These are phyloP conservation scores for Buxus sempervirens DNA, from an alignment of 164 flowering plant species.

Conservation along the genomic window DNA sequence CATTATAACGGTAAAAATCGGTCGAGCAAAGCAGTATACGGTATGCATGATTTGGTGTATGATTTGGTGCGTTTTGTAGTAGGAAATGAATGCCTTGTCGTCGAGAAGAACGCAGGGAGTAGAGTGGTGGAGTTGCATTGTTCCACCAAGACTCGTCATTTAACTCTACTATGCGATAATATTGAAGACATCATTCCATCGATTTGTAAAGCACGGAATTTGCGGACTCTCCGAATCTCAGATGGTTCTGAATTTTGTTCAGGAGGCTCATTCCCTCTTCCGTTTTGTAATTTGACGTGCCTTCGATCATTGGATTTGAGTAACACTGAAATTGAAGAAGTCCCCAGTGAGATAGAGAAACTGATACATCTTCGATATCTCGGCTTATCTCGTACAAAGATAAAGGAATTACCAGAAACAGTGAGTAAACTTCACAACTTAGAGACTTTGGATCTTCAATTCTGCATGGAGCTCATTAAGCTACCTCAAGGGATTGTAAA, in stretches of 20 bases:
- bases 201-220: not conserved
- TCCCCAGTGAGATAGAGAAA: not conserved
- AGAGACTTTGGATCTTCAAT: not conserved
- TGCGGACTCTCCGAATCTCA: not conserved
- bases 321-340: not conserved
- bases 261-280: not conserved
- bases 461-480: not conserved
- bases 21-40: not conserved
- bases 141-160: not conserved
- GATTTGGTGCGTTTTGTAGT: not conserved
- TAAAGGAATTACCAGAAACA: conserved; percentile 1
- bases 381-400: not conserved
- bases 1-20: not conserved
- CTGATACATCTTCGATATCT: conserved; percentile 6
- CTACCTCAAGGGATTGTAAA: not conserved
- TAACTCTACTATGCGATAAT: not conserved
- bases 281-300: not conserved
- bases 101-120: not conserved
- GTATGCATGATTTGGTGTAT: not conserved
- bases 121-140: not conserved
- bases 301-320: not conserved
- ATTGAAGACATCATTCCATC: not conserved
- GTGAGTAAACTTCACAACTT: not conserved
- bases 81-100: not conserved
- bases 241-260: not conserved